Evolutionary conservation across 805 yeast species (phyloP).

Genomic region (Starmerella floris): DNA sequence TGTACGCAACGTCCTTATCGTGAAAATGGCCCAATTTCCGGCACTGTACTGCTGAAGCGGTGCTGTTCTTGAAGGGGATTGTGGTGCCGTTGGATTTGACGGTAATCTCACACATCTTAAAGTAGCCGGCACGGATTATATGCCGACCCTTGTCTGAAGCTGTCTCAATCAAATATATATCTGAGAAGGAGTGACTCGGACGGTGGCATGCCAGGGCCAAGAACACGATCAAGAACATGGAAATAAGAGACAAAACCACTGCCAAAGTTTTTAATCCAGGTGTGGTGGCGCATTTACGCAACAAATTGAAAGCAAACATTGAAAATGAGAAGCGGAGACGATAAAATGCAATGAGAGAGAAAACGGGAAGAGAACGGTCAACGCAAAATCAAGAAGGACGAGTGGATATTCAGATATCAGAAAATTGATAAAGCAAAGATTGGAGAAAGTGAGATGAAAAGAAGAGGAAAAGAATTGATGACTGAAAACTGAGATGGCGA

Average conservation of each 20-base stretch:
- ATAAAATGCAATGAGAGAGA: too few species aligned
- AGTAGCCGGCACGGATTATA: constrained; percentile 9
- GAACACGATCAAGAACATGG: constrained; percentile 9
- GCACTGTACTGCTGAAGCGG: background rate
- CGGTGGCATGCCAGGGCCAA: constrained; percentile 9
- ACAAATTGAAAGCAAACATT: background rate
- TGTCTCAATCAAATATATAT: constrained; percentile 8
- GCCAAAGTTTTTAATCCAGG: background rate
- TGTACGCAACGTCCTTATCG: constrained; percentile 4
- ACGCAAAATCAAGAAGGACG: too few species aligned
- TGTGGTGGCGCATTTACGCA: background rate
- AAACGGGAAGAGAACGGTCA: too few species aligned
- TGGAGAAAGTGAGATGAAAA: background rate
- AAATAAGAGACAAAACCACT: constrained; percentile 4
- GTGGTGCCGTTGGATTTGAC: background rate
- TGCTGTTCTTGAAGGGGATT: background rate
- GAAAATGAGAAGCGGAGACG: too few species aligned
- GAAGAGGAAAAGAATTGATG: background rate
- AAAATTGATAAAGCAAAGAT: too few species aligned
- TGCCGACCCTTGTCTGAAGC: background rate
- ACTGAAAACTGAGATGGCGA: too few species aligned
- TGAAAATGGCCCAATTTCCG: background rate
- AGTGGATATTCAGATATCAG: too few species aligned
- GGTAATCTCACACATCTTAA: constrained; percentile 5
- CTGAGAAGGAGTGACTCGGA: constrained; percentile 7